Evolutionary conservation across 345 rosid genomes (phyloP).

Genomic region (Acer saccharum): DNA sequence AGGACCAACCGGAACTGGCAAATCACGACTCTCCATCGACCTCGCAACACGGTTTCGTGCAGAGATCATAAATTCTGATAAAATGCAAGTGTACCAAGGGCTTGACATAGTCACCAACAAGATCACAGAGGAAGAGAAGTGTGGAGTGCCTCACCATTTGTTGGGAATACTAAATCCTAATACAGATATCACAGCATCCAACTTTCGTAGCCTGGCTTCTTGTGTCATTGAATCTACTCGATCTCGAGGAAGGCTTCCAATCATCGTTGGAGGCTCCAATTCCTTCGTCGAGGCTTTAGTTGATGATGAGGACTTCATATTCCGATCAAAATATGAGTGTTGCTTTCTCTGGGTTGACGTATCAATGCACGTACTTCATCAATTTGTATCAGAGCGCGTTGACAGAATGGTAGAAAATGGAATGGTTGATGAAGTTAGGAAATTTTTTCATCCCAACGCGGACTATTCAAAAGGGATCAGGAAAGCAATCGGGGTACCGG

Average conservation of each 20-base stretch:
- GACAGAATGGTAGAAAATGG: conserved; percentile 73
- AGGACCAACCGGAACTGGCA: conserved; percentile 90
- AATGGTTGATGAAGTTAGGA: conserved; percentile 68
- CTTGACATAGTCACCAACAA: conserved; percentile 72
- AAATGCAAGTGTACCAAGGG: conserved; percentile 64
- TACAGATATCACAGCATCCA: conserved; percentile 47
- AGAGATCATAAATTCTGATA: conserved; percentile 81
- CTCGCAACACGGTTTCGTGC: conserved; percentile 62
- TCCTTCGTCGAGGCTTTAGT: conserved; percentile 67
- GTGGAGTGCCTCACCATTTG: conserved; percentile 79
- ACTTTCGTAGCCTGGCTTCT: conserved; percentile 53
- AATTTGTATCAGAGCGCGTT: conserved; percentile 56
- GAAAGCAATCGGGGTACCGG: conserved; percentile 77
- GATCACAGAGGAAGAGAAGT: conserved; percentile 51
- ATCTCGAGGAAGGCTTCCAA: conserved; percentile 57
- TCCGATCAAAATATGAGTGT: conserved; percentile 52
- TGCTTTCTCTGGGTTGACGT: conserved; percentile 82
- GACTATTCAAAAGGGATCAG: conserved; percentile 48
- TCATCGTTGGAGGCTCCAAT: conserved; percentile 86
- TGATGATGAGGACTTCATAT: conserved; percentile 33
- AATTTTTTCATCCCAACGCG: conserved; percentile 38
- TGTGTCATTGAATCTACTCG: conserved; percentile 41
- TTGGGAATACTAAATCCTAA: conserved; percentile 50
- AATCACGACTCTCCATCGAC: conserved; percentile 79
- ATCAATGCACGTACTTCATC: conserved; percentile 49